Base-by-base conservation (phyloP, 1,139 yeast species). In the Zygosaccharomyces pseudobailii region DNA sequence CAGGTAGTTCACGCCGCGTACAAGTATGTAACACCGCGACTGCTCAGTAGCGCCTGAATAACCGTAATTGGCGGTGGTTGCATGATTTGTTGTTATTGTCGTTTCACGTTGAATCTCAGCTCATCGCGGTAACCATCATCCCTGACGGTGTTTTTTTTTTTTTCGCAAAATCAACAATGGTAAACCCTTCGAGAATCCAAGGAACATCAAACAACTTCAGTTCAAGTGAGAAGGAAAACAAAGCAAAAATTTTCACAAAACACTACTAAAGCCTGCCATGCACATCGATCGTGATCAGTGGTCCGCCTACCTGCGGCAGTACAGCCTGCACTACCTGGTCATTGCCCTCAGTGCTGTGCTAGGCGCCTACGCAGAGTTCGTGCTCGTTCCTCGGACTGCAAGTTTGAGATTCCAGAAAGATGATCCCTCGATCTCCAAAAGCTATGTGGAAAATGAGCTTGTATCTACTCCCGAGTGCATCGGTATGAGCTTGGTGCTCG, bases 381-480 rank as follows among this genome's bases (percentile, higher is more conserved):
- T 36, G 9, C 42, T 56, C 36, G 53, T 49, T 8, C 63, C 63
- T 22, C 40, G 57, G 35, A 48, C 50, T 32, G 36, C 50, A 24
- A 46, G 48, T n/a, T 40, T 46, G 23, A 41, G 45, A 28, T 58
- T 59, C 49, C 44, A 45, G n/a, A 39, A 53, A 34, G 42, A 45
- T 28, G 47, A 58, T 30, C 40, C 50, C 6, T 47, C 48, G 13
- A 61, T 61, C 10, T 39, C 53, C 30, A 54, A 55, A 39, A 39
- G 50, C 10, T 58, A 50, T 41, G 51, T 55, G 3, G 51, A 51
- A 5, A 40, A 55, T 38, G 65, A 62, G 45, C 47, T 57, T 23
- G 57, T 62, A 4, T 43, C 55, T 20, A 58, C 55, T 24, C 25
- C 46, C 8, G 54, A 54, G 39, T 58, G 63, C 44, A 47, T 61